Percentiles rank a stretch among this genome's conserved stretches.
Evolutionary conservation across 345 rosid genomes (phyloP).

Genomic region (Carallia pectinifolia): DNA sequence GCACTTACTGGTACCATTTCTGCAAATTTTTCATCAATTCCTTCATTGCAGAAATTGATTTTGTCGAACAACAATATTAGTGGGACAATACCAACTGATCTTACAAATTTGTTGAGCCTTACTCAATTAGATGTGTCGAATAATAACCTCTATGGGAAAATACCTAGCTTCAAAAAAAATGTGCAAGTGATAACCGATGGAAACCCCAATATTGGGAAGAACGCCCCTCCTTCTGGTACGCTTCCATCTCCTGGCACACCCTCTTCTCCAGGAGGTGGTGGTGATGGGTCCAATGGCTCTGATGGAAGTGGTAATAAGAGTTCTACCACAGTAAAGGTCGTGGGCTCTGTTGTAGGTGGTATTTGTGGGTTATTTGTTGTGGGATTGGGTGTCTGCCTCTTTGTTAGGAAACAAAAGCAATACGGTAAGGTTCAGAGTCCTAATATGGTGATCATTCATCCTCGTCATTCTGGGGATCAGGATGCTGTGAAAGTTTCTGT

Average conservation of each 20-base stretch:
- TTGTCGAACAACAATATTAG: conserved; percentile 50
- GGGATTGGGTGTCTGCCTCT: conserved; percentile 44
- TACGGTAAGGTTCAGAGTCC: conserved; percentile 56
- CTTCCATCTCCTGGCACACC: conserved; percentile 23
- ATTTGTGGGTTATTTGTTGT: conserved; percentile 40
- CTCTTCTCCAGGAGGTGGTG: conserved; percentile 6
- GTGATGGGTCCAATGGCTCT: conserved; percentile 14
- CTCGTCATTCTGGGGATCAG: conserved; percentile 56
- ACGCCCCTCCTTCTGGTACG: conserved; percentile 12
- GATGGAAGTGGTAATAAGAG: conserved; percentile 37
- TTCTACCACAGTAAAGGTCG: conserved; percentile 31
- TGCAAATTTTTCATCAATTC: conserved; percentile 41
- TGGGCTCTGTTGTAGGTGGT: conserved; percentile 54
- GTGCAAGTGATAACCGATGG: conserved; percentile 43
- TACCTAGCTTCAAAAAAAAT: conserved; percentile 43
- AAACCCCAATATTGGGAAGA: conserved; percentile 50
- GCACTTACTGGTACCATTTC: conserved; percentile 67
- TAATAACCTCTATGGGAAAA: conserved; percentile 47
- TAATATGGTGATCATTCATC: conserved; percentile 53
- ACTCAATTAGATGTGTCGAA: conserved; percentile 56
- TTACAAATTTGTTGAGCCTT: conserved; percentile 51
- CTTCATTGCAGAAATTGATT: conserved; percentile 44
- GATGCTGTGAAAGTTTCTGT: conserved; percentile 49
- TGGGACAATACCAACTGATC: conserved; percentile 63
- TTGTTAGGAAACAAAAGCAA: conserved; percentile 33